Base-by-base conservation (phyloP, 257 asterid genomes). In the Primulina huaijiensis region DNA sequence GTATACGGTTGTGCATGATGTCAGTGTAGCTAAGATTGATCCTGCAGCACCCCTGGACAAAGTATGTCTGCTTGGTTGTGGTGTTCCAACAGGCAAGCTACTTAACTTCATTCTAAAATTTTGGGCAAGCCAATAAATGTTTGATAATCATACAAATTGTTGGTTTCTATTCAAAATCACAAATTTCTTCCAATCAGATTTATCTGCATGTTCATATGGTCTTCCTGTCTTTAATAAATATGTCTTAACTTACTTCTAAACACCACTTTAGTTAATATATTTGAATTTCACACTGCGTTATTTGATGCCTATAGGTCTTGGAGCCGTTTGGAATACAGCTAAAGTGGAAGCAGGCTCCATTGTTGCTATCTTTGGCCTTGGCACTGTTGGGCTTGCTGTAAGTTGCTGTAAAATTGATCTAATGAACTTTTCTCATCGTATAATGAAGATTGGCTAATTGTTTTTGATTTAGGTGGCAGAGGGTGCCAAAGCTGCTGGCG, bases 301-400 rank as follows among this genome's bases (percentile, higher is more conserved):
- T 58, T n/a, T 57, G 33, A 59, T 64, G 57, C 67, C 43, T 76
- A 38, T 72, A 93, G 99, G 97, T 75, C 99, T 94, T 84, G 99
- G 99, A 79, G 98, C 98, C 33, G 99, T 89, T 83, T 94, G 99
- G 99, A 91, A 94, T 78, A 91, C 98, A 20, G 98, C 99, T 34
- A 91, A 89, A 78, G 99, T 94, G 60, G 99, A 94, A 83, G 75
- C 92, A 60, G 97, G 98, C 65, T 91, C 99, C 64, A 88, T 73
- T 70, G 98, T 94, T 82, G 98, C 98, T 78, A 27, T 94, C 66
- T 94, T 94, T 79, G 99, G 99, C 72, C 94, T 94, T 19, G 99
- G 99, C 72, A 89, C 97, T 63, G 93, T 94, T 74, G 98, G 97
- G 57, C 98, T 94, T 80, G 97, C 96, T 78, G 96, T 94, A 78